Conservation (phyloP, 129 eudicot genomes). For the Centrapalus pauciflorus region DNA sequence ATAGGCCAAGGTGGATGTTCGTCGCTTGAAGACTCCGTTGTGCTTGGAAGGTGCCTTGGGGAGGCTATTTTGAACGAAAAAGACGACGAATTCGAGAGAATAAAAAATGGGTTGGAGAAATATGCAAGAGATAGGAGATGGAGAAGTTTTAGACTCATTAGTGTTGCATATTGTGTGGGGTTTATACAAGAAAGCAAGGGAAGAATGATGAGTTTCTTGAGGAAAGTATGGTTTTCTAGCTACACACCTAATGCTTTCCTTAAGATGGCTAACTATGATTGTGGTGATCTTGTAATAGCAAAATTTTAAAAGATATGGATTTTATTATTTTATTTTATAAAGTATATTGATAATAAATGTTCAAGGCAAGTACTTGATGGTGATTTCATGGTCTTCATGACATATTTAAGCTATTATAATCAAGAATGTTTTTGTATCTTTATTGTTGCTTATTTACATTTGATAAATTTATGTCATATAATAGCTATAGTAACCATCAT, state of each 20-base stretch:
- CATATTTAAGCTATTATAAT: not conserved
- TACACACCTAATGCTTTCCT: constrained; percentile 28
- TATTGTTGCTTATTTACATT: too few relatives aligned
- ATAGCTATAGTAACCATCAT: too few relatives aligned
- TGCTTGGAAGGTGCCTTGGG: constrained; percentile 62
- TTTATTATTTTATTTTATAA: too few relatives aligned
- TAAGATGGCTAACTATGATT: constrained; percentile 52
- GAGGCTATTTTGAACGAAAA: constrained; percentile 35
- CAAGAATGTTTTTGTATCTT: not conserved
- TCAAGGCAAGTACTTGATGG: too few relatives aligned
- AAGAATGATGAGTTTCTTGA: constrained; percentile 45
- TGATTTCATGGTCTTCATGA: too few relatives aligned
- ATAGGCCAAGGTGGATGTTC: constrained; percentile 83
- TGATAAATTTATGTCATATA: too few relatives aligned
- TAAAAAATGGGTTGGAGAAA: constrained; percentile 47
- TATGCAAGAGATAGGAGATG: constrained; percentile 60
- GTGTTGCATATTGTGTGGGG: constrained; percentile 53
- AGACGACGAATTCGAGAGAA: constrained; percentile 35
- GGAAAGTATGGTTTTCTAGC: constrained; percentile 47
- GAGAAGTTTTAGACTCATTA: constrained; percentile 60
- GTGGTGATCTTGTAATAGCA: constrained; percentile 56
- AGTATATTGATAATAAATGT: too few relatives aligned
- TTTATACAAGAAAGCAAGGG: constrained; percentile 50
- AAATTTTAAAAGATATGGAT: too few relatives aligned
- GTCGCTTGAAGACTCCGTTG: constrained; percentile 55